phyloP scores from a whole-genome alignment of 768 basidiomycete species.

The Calocybe gangraenosa region DNA sequence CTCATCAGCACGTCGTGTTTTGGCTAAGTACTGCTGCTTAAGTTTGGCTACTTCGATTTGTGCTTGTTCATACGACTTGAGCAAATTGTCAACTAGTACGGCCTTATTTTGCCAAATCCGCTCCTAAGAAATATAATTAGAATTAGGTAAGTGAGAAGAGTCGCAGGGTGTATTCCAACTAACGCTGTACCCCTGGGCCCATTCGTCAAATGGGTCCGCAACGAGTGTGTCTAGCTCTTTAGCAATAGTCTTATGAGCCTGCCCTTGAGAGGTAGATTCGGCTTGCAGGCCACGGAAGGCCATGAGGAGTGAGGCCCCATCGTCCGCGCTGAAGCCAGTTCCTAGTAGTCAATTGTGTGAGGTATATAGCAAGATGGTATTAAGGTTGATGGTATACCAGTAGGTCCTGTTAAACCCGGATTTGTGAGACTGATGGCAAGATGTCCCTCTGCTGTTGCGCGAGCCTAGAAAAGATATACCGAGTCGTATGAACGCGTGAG shows the following conservation, averaged over 20 bases:
- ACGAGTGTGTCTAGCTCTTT: constrained; percentile 74
- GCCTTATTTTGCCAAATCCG: constrained; percentile 56
- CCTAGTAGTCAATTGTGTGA: constrained; percentile 28
- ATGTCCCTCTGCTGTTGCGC: constrained; percentile 64
- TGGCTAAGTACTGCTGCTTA: constrained; percentile 72
- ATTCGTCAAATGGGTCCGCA: constrained; percentile 74
- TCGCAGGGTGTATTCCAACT: constrained; percentile 8
- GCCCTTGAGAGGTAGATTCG: constrained; percentile 70
- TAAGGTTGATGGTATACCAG: constrained; percentile 31
- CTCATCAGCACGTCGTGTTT: constrained; percentile 83
- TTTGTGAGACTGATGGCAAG: constrained; percentile 56
- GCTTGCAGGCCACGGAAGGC: constrained; percentile 77
- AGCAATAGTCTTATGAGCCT: constrained; percentile 65
- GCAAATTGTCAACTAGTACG: constrained; percentile 60
- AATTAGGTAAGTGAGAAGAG: constrained; percentile 9
- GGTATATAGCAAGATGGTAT: not conserved
- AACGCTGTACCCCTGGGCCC: constrained; percentile 76
- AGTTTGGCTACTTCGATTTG: constrained; percentile 66
- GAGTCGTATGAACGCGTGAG: constrained; percentile 2
- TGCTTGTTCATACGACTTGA: constrained; percentile 66
- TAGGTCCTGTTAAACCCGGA: constrained; percentile 43
- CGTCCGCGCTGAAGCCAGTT: constrained; percentile 71
- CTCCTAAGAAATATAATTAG: constrained; percentile 35
- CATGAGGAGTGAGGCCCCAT: constrained; percentile 78
- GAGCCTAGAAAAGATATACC: constrained; percentile 45